phyloP scores from a whole-genome alignment of 1,284 basidiomycete species.

The Cronartium quercuum region DNA sequence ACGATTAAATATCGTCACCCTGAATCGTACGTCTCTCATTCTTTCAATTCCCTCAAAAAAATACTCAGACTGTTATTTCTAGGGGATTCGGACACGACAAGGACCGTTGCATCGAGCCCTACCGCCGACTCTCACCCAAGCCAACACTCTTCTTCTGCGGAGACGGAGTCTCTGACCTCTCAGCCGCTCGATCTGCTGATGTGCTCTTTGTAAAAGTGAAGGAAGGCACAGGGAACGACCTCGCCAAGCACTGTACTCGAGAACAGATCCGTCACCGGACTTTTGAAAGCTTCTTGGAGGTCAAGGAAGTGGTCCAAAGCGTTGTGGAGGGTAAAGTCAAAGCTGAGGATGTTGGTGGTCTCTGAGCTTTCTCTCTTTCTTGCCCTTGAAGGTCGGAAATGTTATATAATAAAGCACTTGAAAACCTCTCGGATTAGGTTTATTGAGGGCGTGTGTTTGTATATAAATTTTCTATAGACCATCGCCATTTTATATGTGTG shows the following conservation, averaged over 20 bases:
- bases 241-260: constrained; percentile 64
- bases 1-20: constrained; percentile 81
- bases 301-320: constrained; percentile 55
- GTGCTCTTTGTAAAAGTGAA: constrained; percentile 81
- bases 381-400: background rate
- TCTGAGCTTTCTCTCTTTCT: background rate
- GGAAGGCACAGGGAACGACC: constrained; percentile 71
- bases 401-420: too few species aligned
- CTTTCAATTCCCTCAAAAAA: background rate
- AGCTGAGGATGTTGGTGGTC: constrained; percentile 47
- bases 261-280: constrained; percentile 50
- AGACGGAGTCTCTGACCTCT: constrained; percentile 74
- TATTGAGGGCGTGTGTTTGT: too few species aligned
- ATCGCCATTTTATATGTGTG: too few species aligned
- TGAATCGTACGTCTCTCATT: constrained; percentile 57
- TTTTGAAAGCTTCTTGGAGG: constrained; percentile 49
- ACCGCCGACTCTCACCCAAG: constrained; percentile 61
- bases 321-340: constrained; percentile 58
- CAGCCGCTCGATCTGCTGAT: constrained; percentile 80
- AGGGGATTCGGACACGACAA: constrained; percentile 89
- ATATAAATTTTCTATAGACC: too few species aligned
- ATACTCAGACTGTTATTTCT: background rate
- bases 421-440: too few species aligned
- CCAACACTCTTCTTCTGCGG: constrained; percentile 90
- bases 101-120: constrained; percentile 80